Conservation (phyloP, 345 rosid genomes). For the Diplotaxis tenuifolia region DNA sequence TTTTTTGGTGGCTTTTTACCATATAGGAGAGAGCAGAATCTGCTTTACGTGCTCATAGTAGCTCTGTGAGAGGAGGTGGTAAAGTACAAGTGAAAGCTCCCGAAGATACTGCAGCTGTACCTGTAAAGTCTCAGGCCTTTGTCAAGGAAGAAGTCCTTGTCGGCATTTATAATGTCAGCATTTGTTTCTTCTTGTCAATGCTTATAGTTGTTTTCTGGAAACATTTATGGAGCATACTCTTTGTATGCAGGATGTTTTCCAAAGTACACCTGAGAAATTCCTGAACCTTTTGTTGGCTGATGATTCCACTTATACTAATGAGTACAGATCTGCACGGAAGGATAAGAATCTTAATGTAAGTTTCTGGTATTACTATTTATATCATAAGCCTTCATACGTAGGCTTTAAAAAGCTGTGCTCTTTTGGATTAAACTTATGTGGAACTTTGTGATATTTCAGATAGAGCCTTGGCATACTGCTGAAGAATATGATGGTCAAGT, state of each 20-base stretch:
- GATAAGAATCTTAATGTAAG: conserved; percentile 81
- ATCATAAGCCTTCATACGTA: not conserved
- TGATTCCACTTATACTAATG: conserved; percentile 58
- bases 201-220: conserved; percentile 7
- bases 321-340: conserved; percentile 69
- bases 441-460: conserved; percentile 47
- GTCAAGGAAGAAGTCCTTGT: conserved; percentile 85
- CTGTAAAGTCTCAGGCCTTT: conserved; percentile 64
- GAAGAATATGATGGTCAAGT: conserved; percentile 97
- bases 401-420: not conserved
- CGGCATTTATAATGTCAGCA: conserved; percentile 60
- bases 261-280: conserved; percentile 72
- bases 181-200: conserved; percentile 11
- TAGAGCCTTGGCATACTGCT: conserved; percentile 90
- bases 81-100: conserved; percentile 44
- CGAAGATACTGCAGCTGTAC: conserved; percentile 48
- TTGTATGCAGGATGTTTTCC: conserved; percentile 64
- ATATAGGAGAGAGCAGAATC: conserved; percentile 82
- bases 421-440: not conserved
- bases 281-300: conserved; percentile 62
- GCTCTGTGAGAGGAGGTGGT: conserved; percentile 64
- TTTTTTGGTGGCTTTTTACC: conserved; percentile 23
- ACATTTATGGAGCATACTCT: conserved; percentile 10
- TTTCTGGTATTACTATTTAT: conserved; percentile 11
- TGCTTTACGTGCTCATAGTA: conserved; percentile 88